phyloP scores from a whole-genome alignment of 2,329 filamentous ascomycete genomes.

The Atkinsonella texensis region DNA sequence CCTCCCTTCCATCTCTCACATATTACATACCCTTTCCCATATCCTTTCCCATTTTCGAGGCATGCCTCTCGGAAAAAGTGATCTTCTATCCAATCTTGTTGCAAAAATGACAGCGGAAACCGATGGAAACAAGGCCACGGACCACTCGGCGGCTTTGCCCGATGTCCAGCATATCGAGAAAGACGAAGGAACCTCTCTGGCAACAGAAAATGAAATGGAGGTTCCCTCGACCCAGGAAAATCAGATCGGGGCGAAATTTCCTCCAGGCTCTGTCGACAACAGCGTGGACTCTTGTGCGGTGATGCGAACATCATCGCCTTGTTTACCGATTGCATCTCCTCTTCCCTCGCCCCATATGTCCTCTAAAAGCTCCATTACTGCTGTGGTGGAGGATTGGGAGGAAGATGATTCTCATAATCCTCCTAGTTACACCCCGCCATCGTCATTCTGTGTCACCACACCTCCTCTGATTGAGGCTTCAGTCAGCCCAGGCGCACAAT shows the following conservation, averaged over 20 bases:
- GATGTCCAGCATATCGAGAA: background rate
- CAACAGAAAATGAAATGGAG: background rate
- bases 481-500: background rate
- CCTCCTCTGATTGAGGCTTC: background rate
- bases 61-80: background rate
- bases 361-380: background rate
- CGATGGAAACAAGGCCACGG: background rate
- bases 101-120: background rate
- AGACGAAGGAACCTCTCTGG: background rate
- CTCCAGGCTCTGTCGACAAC: background rate
- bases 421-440: constrained; percentile 2
- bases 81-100: background rate
- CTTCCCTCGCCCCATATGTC: constrained; percentile 1
- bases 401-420: constrained; percentile 3
- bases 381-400: constrained; percentile 8
- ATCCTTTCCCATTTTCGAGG: background rate
- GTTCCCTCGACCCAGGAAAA: background rate
- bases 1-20: background rate
- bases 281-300: background rate
- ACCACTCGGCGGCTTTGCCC: background rate
- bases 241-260: background rate
- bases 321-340: constrained; percentile 1
- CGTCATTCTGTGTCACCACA: constrained; percentile 4
- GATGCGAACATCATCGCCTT: background rate
- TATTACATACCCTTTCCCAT: background rate